Evolutionary conservation across 495 filamentous ascomycete genomes (phyloP), one percentile per base, ranked within the genome.

Genomic region (Chaetomium cochliodes): DNA sequence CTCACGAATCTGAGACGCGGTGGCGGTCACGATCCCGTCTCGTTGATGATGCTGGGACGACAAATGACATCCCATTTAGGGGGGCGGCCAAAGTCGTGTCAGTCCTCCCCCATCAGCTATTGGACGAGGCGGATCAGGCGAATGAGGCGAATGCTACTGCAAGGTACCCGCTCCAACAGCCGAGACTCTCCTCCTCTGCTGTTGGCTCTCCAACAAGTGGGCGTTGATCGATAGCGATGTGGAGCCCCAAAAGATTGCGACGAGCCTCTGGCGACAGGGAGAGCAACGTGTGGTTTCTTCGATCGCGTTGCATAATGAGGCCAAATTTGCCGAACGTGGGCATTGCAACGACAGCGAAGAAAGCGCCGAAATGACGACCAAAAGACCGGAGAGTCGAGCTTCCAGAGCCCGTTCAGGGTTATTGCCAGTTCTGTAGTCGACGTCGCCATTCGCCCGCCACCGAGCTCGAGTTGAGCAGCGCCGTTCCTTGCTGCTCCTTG

Each of bases 291-390:
- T 52, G 57, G 20, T 52, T 61, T 58, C 28, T 15, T 51, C 28
- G 18, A 56, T 23, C 41, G 61, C 20, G 51, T 37, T 52, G 58
- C 51, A 67, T 58, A 28, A 62, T 20, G 42, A 58, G 53, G 50
- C 13, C 18, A 41, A 59, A 65, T 68, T 62, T 68, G 62, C 66
- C 66, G 46, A 56, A 25, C 58, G 41, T 54, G n/a, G 47, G 61
- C 25, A 53, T 20, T 67, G 65, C 65, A 64, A 67, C 61, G 53
- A 51, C 55, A 54, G 16, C n/a, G 57, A 30, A 46, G 51, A 47
- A 65, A 42, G 0, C 25, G 44, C 66, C 66, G 65, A 64, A 55
- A 64, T 64, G 57, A 67, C 30, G 33, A 7, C 33, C 33, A 37
- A 11, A 37, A 5, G 50, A n/a, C 61, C 56, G 50, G 57, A 47